Base-by-base conservation (phyloP, 2,329 filamentous ascomycete genomes). In the Cucurbitaria berberidis region DNA sequence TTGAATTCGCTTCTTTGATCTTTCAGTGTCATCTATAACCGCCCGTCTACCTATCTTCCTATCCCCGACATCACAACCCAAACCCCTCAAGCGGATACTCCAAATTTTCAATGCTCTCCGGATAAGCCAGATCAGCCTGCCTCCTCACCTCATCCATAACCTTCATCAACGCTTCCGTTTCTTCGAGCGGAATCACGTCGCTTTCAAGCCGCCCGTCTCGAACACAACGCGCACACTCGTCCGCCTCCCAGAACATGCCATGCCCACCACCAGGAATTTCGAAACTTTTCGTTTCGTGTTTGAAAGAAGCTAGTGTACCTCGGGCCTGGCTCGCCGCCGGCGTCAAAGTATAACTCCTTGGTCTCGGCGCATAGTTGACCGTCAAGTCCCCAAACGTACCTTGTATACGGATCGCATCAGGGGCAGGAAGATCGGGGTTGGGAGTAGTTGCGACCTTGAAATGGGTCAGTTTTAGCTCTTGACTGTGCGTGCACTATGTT, bases 211-310 rank as follows among this genome's bases (percentile, higher is more conserved):
- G 87, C 81, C 77, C 85, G 86, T 32, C 91, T 89, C 74, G 93
- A 89, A 48, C 87, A 81, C 59, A 96, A 66, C 67, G 87, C 89
- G 88, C 90, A 59, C 85, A 88, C 78, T 91, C 90, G 73, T 92
- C 89, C 3, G 90, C 90, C 72, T 93, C 89, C 88, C 88, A 93
- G 76, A 90, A 93, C 89, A 95, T 93, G 46, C 91, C 91, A 61
- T 90, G 87, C 8, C 90, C 91, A 59, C 78, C 74, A 2, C 79
- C 82, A 1, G 59, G 56, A 18, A 52, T 55, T 11, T 84, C 83
- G 49, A 82, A 78, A 9, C 75, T 66, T 47, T 59, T 71, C n/a
- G 51, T 46, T 21, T 40, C 43, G 16, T 53, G 22, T 29, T 44
- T 32, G 21, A 61, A 61, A 3, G 44, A 40, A 1, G 55, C 60